Evolutionary conservation across 176 grass and related monocot species (phyloP), one percentile per base, ranked within the genome.

Genomic region (Tillandsia fasciculata): DNA sequence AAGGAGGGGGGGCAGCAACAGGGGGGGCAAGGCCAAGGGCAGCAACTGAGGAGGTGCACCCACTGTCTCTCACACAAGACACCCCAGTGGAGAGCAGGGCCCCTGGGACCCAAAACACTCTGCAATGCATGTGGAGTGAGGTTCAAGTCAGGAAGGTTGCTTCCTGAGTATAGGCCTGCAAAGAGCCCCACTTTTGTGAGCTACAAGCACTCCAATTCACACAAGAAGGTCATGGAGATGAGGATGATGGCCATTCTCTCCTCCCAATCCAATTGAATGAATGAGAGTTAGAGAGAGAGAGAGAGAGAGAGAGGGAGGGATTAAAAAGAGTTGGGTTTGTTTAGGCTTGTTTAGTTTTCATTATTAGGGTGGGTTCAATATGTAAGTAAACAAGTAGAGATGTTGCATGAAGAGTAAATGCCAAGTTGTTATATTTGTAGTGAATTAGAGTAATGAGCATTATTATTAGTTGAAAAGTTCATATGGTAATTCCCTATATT

Each of bases 191-290:
- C 94, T 69, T 99, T 86, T 24, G 84, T 87, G 77, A 93, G 72
- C 64, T 77, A 70, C 74, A 80, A 90, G 77, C 93, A 97, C 84
- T 97, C 93, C 52, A 97, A 97, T 66, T 97, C 89, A 9, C 93
- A 97, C 79, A 92, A 89, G 83, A 97, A 97, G 77, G 89, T 97
- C 24, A 74, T 97, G 93, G 86, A 92, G 79, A 73, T 97, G 93
- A 90, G 93, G 69, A 78, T 78, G 81, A 65, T 52, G 8, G 76
- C 83, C 49, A 53, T 61, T 14, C 72, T 64, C 47, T 67, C 77
- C 4, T 50, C 64, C 1, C 52, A 83, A 66, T 48, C 69, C 4
- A 42, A 42, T 42, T 42, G 33, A 42, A 42, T 42, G 5, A 74
- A 51, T 42, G 33, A 42, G 33, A 42, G 29, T 6, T 6, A 42